Evolutionary conservation across 179 eudicot genomes (phyloP), one percentile per base, ranked within the genome.

Genomic region (Silene vulgaris): DNA sequence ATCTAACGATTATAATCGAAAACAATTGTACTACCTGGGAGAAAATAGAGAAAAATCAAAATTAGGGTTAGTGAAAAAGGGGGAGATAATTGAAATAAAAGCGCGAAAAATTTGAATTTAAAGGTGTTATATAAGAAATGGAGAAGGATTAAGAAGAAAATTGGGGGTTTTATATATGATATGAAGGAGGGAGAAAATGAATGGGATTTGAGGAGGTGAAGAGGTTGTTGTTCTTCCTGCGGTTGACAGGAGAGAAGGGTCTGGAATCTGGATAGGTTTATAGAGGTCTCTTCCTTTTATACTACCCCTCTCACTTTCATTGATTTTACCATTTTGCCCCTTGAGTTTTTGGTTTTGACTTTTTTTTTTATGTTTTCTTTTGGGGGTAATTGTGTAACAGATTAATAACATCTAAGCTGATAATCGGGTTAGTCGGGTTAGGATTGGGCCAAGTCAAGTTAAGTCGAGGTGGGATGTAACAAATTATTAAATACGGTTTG

Each of bases 51-150:
- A 50, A 50, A 62, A 62, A 26, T 7, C 0, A 62, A 29, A 29
- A 29, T 26, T 21, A 8, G 14, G 66, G 3, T 62, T 62, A 28
- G 32, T 4, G 35, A 12, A 9, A 21, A 35, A 6, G 40, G 7
- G 40, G 40, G 8, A 35, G 40, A 35, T 35, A 5, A 35, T 35
- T 21, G 16, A 26, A 62, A 62, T 62, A 1, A 12, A 62, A 62
- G 66, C 66, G 66, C 66, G 66, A 9, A 21, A 21, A 62, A 23
- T 62, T 21, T 11, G 28, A 62, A 62, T 21, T 23, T 8, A 23
- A n/a, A 21, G 65, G 65, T 6, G 65, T 62, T 62, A 21, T 62
- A 62, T 62, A 62, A 14, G 61, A n/a, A 56, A n/a, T 56, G 20
- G 5, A 2, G 61, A 56, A 56, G 61, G 61, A 56, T 56, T 56